phyloP scores from a whole-genome alignment of 2,329 filamentous ascomycete genomes.

The Raffaelea albimanens region DNA sequence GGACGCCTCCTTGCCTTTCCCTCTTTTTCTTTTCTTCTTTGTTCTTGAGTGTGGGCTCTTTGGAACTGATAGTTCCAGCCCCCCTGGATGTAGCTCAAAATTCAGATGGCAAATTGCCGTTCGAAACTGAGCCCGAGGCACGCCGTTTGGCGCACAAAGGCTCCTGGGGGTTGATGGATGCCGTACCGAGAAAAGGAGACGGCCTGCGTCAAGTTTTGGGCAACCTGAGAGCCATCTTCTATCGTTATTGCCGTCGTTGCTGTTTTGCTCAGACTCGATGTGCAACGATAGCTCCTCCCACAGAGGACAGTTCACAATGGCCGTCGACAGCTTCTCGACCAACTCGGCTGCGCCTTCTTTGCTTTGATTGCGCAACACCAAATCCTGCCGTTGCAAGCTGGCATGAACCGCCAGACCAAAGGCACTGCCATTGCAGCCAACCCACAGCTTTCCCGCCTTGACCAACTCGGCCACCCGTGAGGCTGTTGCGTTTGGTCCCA shows the following conservation, averaged over 20 bases:
- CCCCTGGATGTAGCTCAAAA: not conserved
- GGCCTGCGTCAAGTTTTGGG: not conserved
- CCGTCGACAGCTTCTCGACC: not conserved
- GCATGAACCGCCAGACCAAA: conserved; percentile 6
- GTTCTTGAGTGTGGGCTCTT: not conserved
- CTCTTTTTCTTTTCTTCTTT: not conserved
- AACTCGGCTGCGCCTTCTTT: not conserved
- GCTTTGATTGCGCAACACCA: not conserved
- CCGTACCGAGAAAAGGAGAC: conserved; percentile 3
- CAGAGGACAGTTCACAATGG: not conserved
- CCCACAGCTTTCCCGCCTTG: conserved; percentile 11
- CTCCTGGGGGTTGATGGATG: conserved; percentile 8
- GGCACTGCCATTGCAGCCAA: conserved; percentile 6
- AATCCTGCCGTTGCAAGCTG: conserved; percentile 1
- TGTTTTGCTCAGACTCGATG: not conserved
- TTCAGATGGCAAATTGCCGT: conserved; percentile 9
- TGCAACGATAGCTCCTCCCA: conserved; percentile 1
- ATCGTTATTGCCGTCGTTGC: not conserved
- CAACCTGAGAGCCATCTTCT: not conserved
- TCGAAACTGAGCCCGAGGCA: conserved; percentile 10
- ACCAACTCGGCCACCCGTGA: conserved; percentile 10
- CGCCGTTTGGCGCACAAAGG: conserved; percentile 6
- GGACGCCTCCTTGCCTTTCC: no score
- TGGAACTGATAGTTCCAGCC: not conserved
- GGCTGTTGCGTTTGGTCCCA: conserved; percentile 4